Base-by-base conservation (phyloP, 331 rosid species). In the Pyrus hybrid region DNA sequence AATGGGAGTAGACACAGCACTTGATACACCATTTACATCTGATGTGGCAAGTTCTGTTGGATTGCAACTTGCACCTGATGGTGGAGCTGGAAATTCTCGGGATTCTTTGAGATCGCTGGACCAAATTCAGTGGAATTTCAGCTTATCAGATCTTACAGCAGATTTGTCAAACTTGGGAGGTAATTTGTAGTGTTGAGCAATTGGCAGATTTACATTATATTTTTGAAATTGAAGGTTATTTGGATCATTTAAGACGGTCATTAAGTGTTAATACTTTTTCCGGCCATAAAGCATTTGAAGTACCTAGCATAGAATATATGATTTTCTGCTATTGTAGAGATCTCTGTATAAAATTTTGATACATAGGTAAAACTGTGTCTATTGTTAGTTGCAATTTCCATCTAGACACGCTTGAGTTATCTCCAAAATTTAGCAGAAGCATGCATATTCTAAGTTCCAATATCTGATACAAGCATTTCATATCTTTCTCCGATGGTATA, bases 151-250 rank as follows among this genome's bases (percentile, higher is more conserved):
- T 89, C 86, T 95, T 67, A 91, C 97, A 16, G 96, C 96, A 54
- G 98, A 93, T 83, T 83, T 93, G 72, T 90, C 98, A 71, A 90
- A 91, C 81, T 84, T 93, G 85, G 98, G 96, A 90, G 98, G 98
- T 90, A 85, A 79, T 78, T 49, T 81, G 32, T 74, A 51, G 63
- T 76, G 35, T 33, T 22, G 53, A 67, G 37, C 25, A 41, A 54
- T 62, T 68, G 10, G 8, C 23, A 41, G 45, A 41, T 41, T 41
- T 41, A 41, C 45, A 30, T 53, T 71, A 45, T 25, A 33, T 41
- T 4, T 41, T 28, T 74, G 12, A 33, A 37, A 5, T 64, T 16
- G 21, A 5, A 25, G 41, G 26, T 26, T 18, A 51, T 17, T 6
- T 17, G 57, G n/a, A 17, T 51, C 57, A 51, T 4, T 17, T 17